Conservation (phyloP, 257 asterid genomes). For the Agastache rugosa region DNA sequence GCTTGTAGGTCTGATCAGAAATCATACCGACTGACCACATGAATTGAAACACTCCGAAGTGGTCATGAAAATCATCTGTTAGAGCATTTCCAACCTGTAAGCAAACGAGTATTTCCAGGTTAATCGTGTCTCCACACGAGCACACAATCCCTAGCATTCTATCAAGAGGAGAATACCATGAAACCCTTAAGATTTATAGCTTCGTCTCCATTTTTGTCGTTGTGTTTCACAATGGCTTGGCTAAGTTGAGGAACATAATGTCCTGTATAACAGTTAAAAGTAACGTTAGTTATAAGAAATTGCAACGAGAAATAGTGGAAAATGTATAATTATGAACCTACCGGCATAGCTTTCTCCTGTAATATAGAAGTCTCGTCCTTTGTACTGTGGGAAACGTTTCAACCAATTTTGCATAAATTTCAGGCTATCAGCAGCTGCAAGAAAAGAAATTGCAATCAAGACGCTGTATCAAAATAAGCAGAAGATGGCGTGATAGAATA, state of each 20-base stretch:
- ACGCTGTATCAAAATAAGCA: slow-evolving; percentile 16
- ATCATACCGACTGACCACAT: slow-evolving; percentile 93
- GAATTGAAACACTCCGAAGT: slow-evolving; percentile 79
- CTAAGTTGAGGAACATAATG: slow-evolving; percentile 97
- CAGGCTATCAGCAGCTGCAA: slow-evolving; percentile 84
- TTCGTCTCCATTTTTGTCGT: slow-evolving; percentile 48
- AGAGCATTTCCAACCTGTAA: slow-evolving; percentile 94
- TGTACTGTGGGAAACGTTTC: slow-evolving; percentile 88
- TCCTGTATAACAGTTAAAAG: slow-evolving; percentile 51
- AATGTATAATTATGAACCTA: slow-evolving; percentile 38
- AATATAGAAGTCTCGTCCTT: slow-evolving; percentile 79
- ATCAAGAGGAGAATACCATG: slow-evolving; percentile 62
- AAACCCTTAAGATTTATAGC: slow-evolving; percentile 86
- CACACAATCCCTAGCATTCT: slow-evolving; percentile 13
- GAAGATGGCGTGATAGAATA: slow-evolving; percentile 11
- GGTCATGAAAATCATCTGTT: slow-evolving; percentile 84
- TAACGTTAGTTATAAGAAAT: slow-evolving; percentile 1
- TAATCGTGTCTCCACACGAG: slow-evolving; percentile 18
- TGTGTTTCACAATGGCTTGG: slow-evolving; percentile 82
- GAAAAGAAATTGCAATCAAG: slow-evolving; percentile 35
- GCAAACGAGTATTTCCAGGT: slow-evolving; percentile 8
- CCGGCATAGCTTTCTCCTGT: slow-evolving; percentile 98
- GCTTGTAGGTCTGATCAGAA: slow-evolving; percentile 92
- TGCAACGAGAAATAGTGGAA: slow-evolving; percentile 18
- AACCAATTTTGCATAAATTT: slow-evolving; percentile 78